Conservation (phyloP, 768 basidiomycete species). For the Russula brevipes region DNA sequence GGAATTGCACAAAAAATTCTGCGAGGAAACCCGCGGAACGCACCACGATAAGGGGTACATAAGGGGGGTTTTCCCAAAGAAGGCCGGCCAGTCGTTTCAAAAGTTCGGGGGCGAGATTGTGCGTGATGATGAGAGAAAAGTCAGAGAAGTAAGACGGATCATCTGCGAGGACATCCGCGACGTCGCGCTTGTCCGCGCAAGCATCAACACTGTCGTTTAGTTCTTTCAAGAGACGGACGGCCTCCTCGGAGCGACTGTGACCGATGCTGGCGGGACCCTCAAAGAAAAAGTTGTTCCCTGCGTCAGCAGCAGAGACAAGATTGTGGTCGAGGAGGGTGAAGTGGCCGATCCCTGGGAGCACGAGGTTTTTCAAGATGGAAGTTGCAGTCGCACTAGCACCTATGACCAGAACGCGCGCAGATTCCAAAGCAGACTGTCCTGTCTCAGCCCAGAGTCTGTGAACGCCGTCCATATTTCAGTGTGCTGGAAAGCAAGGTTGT, state of each 20-base stretch:
- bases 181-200: constrained; percentile 48
- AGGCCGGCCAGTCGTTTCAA: constrained; percentile 57
- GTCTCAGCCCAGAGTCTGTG: constrained; percentile 86
- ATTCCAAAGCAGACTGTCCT: constrained; percentile 86
- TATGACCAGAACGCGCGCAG: constrained; percentile 74
- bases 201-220: constrained; percentile 87
- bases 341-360: constrained; percentile 92
- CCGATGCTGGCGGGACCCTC: constrained; percentile 72
- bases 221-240: constrained; percentile 69
- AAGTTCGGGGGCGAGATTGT: constrained; percentile 60
- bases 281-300: constrained; percentile 96
- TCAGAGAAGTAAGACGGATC: constrained; percentile 51
- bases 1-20: constrained; percentile 82
- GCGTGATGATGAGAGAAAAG: constrained; percentile 79
- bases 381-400: constrained; percentile 80
- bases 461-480: not conserved
- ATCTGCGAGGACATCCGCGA: constrained; percentile 53
- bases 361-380: constrained; percentile 91
- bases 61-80: constrained; percentile 59
- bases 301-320: constrained; percentile 62
- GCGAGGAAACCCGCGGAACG: constrained; percentile 87
- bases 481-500: not conserved
- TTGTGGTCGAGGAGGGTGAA: constrained; percentile 83
- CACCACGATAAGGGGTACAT: constrained; percentile 69
- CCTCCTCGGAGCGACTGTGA: constrained; percentile 72